Evolutionary conservation across 345 rosid species (phyloP).

Genomic region (Salix caprea): DNA sequence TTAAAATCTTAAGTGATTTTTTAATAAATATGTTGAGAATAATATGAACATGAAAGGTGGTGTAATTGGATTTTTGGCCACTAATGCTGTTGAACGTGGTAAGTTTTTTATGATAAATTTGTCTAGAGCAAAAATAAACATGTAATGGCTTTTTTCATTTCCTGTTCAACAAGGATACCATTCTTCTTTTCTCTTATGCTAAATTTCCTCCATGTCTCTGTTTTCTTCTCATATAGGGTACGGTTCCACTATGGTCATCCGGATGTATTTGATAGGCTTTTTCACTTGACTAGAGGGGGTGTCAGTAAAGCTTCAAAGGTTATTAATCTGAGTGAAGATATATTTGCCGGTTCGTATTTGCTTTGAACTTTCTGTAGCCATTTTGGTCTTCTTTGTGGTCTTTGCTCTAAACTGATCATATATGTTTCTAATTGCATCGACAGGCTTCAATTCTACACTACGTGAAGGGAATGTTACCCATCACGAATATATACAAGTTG

Average conservation of each 20-base stretch:
- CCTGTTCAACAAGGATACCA: background rate
- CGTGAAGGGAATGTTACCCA: conserved; percentile 99
- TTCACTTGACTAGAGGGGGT: conserved; percentile 98
- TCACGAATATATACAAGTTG: conserved; percentile 99
- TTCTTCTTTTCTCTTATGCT: background rate
- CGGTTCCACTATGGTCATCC: conserved; percentile 99
- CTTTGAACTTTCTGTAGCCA: conserved; percentile 3
- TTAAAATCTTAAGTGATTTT: background rate
- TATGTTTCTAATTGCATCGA: conserved; percentile 11
- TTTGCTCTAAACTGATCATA: background rate
- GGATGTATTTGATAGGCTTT: conserved; percentile 96
- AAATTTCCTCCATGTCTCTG: background rate
- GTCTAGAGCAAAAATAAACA: too few relatives aligned
- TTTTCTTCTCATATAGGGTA: conserved; percentile 50
- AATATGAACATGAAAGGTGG: background rate
- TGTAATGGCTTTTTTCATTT: too few relatives aligned
- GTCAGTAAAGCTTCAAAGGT: conserved; percentile 96
- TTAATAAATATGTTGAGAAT: background rate
- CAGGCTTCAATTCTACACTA: conserved; percentile 97
- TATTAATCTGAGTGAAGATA: conserved; percentile 95
- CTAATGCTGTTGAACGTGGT: background rate
- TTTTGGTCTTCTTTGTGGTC: background rate
- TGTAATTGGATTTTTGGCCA: background rate
- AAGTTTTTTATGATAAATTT: background rate
- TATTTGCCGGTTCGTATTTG: conserved; percentile 74